Base-by-base conservation (phyloP, 257 asterid species). In the Misopates orontium region DNA sequence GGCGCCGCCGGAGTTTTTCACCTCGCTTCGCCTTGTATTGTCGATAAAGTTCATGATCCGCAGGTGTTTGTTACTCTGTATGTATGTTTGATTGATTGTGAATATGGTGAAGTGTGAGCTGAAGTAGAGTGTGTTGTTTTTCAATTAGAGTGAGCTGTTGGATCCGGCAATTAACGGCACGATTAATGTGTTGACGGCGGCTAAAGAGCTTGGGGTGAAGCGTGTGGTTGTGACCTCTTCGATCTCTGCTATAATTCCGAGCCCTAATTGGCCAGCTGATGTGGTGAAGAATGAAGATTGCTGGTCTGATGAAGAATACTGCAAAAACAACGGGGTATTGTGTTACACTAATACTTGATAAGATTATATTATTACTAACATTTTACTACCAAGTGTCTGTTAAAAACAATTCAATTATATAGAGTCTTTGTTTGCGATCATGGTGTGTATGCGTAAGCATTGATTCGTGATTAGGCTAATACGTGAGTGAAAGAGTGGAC, bases 161-260 rank as follows among this genome's bases (percentile, higher is more conserved):
- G 90, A 84, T 11, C 98, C 98, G 59, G 98, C 98, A 28, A 53
- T 84, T 59, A 81, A 85, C 69, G 98, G 98, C 59, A 92, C 98
- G 11, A 72, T 76, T 47, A 89, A 92, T 72, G 98, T 89, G 17
- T 85, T 92, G 76, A 92, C 88, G 62, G 98, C 98, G 6, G 90
- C 98, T 13, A 92, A 89, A 67, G 84, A 85, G 79, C 75, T 80
- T 2, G 98, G 96, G 48, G 93, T 89, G 60, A 74, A 79, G 77
- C 95, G 98, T 55, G 93, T 92, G 75, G 98, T 92, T 23, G 87
- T 92, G 57, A 92, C 98, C 0, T 89, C 98, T 21, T 92, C 98
- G 1, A 0, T 71, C 47, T 85, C 98, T 7, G 89, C 97, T 3
- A 77, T 87, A 36, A 2, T 49, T 31, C 87, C 90, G 12, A 85